phyloP scores from a whole-genome alignment of 2,329 filamentous ascomycete species.

The Xylaria sp. region DNA sequence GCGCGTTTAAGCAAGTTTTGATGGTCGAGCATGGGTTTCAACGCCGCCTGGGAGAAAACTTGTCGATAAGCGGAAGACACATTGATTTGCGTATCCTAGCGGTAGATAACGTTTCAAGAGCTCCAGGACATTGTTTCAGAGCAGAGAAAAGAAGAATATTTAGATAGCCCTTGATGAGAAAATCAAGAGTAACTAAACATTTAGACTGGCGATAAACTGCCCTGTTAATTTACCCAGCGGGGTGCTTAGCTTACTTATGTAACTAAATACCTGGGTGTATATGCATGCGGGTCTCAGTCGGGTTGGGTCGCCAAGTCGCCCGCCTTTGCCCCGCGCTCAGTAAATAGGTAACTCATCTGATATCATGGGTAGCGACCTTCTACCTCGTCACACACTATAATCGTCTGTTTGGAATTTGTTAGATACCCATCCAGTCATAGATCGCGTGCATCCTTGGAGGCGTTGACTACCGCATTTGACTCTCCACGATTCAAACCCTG shows the following conservation, averaged over 20 bases:
- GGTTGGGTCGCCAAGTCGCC: conserved; percentile 8
- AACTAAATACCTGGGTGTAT: too few species aligned
- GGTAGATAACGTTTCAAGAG: background rate
- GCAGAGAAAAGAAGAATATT: background rate
- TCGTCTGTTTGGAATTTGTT: background rate
- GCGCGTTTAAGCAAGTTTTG: background rate
- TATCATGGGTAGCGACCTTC: conserved; percentile 9
- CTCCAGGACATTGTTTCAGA: background rate
- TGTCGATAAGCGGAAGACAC: background rate
- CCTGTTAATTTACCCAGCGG: background rate
- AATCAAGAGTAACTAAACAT: background rate
- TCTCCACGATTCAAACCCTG: background rate
- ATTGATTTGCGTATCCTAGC: background rate
- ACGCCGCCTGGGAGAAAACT: background rate
- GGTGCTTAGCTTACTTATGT: background rate
- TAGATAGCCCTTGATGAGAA: background rate
- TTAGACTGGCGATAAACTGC: background rate
- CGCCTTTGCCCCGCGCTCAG: conserved; percentile 25
- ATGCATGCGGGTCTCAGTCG: conserved; percentile 2
- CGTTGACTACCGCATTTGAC: background rate
- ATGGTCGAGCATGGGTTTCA: background rate
- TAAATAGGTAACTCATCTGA: background rate
- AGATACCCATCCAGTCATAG: background rate
- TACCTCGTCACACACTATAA: background rate
- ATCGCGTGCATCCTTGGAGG: background rate